Percentiles rank a stretch among this genome's conserved stretches.
phyloP scores from a whole-genome alignment of 495 filamentous ascomycete genomes.

The Neurospora sp. region DNA sequence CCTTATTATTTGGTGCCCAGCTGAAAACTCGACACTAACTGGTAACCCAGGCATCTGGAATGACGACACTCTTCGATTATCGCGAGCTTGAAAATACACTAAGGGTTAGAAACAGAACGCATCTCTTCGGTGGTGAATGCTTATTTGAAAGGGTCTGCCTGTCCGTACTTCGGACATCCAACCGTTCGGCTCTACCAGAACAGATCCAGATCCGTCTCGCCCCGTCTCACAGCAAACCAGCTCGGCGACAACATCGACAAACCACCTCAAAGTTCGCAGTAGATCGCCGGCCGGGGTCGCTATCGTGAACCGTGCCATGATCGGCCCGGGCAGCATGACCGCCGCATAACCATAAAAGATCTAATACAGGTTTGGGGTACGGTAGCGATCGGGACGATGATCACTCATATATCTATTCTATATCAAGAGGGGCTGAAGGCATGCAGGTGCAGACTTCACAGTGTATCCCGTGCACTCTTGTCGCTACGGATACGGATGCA shows the following conservation, averaged over 20 bases:
- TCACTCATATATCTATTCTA: not conserved
- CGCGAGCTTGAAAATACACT: not conserved
- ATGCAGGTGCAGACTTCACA: not conserved
- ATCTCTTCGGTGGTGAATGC: not conserved
- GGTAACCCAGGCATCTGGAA: not conserved
- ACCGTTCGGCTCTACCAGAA: not conserved
- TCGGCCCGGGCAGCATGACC: not conserved
- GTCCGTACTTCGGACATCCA: not conserved
- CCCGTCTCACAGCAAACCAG: not conserved
- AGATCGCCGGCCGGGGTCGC: not conserved
- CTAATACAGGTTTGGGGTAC: not conserved
- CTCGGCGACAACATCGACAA: not conserved
- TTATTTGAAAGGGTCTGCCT: not conserved
- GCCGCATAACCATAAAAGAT: not conserved
- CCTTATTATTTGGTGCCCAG: not conserved
- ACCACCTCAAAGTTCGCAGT: not conserved
- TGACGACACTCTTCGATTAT: not conserved
- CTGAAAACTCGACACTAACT: not conserved
- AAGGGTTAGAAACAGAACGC: not conserved
- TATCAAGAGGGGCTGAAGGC: not conserved
- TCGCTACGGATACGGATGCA: not conserved
- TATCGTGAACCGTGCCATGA: not conserved
- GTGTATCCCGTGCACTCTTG: not conserved
- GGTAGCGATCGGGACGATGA: not conserved
- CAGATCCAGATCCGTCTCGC: not conserved